Base-by-base conservation (phyloP, 345 rosid species). In the Salix udensis region DNA sequence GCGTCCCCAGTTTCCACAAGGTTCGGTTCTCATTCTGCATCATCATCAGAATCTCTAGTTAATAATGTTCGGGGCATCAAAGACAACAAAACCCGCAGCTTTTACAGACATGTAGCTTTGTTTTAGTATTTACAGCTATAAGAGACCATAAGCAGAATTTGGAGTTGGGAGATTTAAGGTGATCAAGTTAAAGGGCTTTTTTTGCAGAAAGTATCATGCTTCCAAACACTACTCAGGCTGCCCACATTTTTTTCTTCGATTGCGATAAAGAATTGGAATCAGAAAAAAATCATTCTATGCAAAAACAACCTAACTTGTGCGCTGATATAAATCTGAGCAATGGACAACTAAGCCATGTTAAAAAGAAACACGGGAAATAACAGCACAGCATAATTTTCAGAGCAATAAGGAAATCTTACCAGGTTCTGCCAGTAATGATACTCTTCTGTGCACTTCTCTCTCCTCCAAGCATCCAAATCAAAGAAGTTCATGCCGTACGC, bases 401-500 rank as follows among this genome's bases (percentile, higher is more conserved):
- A 76, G 18, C 58, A 55, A 23, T 24, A 66, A 31, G 16, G 23
- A 12, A 36, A 72, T 75, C 85, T 88, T 84, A 95, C 98, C 91
- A 88, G 88, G 79, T 91, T 89, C 87, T 96, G 98, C 99, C 99
- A 96, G 84, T 96, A 96, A 73, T 96, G 98, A 81, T 96, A 96
- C 73, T 96, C 91, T 85, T 96, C 98, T 30, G 99, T 96, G 89
- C 99, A 93, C 76, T 96, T 96, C 83, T 96, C 97, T 84, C 88
- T 89, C 71, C 99, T 91, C 99, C 99, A 96, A 80, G 98, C 97
- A 91, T 93, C 98, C 84, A 93, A 87, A 84, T 96, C 99, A 62
- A 96, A 96, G 90, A 96, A 96, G 84, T 96, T 96, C 99, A 96
- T 96, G 72, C 98, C 99, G 84, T 93, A 93, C 6, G 96, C 99